Evolutionary conservation across 78 protist genomes (phyloP), one percentile per base, ranked within the genome.

Genomic region (Acrasis kona): DNA sequence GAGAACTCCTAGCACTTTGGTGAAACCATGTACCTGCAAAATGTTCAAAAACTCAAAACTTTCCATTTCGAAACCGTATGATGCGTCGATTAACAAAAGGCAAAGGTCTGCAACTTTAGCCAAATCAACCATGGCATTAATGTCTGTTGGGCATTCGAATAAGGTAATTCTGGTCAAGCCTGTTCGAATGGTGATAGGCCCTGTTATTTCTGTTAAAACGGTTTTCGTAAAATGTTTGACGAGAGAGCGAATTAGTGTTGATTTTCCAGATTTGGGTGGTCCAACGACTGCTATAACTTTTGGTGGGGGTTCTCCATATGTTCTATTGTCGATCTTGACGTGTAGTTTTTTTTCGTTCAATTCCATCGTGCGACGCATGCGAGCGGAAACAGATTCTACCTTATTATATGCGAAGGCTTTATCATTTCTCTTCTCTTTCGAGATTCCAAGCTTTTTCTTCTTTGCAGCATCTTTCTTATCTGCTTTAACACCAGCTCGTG

Each of bases 21-120:
- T 96, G 76, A 97, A 93, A 28, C 99, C 99, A 69, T 96, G 99
- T n/a, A 72, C 81, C 70, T 97, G 96, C 34, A 90, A 71, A 3
- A 98, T 80, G 82, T 97, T 98, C 41, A 98, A 82, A 71, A 97
- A 96, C 83, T 98, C 99, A 50, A 98, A 97, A 2, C 97, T 94
- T 74, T 98, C 99, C 99, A 96, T 96, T 86, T 96, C 99, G 38
- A 97, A 95, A 41, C 97, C 98, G 74, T 73, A 95, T 9, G 77
- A 66, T 40, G 92, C 99, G 79, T 98, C 99, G 38, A 98, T 81
- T 36, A 98, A 5, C 1, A 98, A 71, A 10, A 98, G 83, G 0
- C 91, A 95, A 8, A 98, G 69, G 82, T 98, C 99, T 1, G 97
- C 96, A 12, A 90, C 80, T 85, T 97, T 96, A n/a, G 95, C 97